Evolutionary conservation across 371 early-diverging fungal genomes (phyloP).

Genomic region (Zopfochytrium polystomum): DNA sequence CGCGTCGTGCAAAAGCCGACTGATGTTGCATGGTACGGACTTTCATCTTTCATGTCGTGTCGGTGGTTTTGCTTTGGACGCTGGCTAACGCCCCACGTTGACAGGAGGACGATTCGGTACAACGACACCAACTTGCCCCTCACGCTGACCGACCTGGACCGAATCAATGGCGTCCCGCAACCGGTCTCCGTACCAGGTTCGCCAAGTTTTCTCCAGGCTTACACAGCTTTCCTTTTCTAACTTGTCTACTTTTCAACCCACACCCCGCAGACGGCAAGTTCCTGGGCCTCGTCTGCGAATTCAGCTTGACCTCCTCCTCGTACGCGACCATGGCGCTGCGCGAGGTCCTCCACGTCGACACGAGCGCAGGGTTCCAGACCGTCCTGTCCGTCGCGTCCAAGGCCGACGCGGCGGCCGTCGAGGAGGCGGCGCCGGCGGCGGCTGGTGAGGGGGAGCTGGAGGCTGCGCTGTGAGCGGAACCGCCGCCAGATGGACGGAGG

Average conservation of each 20-base stretch:
- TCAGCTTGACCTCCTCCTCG: constrained; percentile 76
- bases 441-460: too few relatives aligned
- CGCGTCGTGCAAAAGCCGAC: constrained; percentile 21
- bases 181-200: constrained; percentile 40
- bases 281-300: constrained; percentile 69
- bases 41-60: not conserved
- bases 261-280: constrained; percentile 54
- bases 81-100: not conserved
- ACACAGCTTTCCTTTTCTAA: not conserved
- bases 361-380: constrained; percentile 59
- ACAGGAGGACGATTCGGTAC: constrained; percentile 58
- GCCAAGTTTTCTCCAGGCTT: too few relatives aligned
- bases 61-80: not conserved
- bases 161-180: constrained; percentile 49
- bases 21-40: constrained; percentile 33
- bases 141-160: constrained; percentile 70
- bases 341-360: constrained; percentile 83
- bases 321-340: constrained; percentile 98
- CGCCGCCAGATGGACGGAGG: too few relatives aligned
- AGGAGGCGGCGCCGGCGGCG: too few relatives aligned
- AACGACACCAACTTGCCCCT: constrained; percentile 62
- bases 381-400: constrained; percentile 26
- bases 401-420: constrained; percentile 5
- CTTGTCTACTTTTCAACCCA: not conserved
- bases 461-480: too few relatives aligned